These are phyloP conservation scores for Didymellaceae sp. DNA, from an alignment of 2,329 filamentous ascomycete genomes.

Conservation along the genomic window DNA sequence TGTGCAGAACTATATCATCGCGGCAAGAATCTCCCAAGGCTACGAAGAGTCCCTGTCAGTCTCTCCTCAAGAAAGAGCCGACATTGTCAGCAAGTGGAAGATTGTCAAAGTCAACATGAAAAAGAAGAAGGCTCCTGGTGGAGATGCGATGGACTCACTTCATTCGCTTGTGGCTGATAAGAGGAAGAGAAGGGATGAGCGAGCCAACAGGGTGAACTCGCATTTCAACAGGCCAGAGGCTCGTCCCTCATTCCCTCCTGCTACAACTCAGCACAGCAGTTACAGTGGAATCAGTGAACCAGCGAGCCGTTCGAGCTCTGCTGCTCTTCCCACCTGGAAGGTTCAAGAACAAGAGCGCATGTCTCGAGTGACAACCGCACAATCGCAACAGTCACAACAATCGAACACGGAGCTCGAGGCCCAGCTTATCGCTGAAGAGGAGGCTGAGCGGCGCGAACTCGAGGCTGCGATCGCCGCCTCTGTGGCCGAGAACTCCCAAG, in stretches of 20 bases:
- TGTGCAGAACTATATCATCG: constrained; percentile 79
- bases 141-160: constrained; percentile 59
- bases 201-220: constrained; percentile 36
- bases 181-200: constrained; percentile 43
- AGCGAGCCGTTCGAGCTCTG: constrained; percentile 25
- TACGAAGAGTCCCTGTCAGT: constrained; percentile 67
- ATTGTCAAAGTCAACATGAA: constrained; percentile 64
- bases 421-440: constrained; percentile 36
- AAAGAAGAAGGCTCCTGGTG: constrained; percentile 61
- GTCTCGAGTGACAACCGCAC: constrained; percentile 25
- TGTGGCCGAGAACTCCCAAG: constrained; percentile 72
- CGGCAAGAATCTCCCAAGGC: constrained; percentile 77
- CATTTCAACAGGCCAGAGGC: constrained; percentile 28
- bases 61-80: constrained; percentile 64
- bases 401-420: constrained; percentile 24
- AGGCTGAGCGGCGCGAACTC: constrained; percentile 64
- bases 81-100: constrained; percentile 72
- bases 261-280: constrained; percentile 23
- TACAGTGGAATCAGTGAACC: constrained; percentile 18
- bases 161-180: constrained; percentile 51
- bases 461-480: constrained; percentile 71
- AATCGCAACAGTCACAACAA: constrained; percentile 20
- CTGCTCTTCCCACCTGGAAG: constrained; percentile 21
- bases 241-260: constrained; percentile 22
- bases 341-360: constrained; percentile 34